phyloP scores from a whole-genome alignment of 345 rosid genomes.

The Linum tenue region DNA sequence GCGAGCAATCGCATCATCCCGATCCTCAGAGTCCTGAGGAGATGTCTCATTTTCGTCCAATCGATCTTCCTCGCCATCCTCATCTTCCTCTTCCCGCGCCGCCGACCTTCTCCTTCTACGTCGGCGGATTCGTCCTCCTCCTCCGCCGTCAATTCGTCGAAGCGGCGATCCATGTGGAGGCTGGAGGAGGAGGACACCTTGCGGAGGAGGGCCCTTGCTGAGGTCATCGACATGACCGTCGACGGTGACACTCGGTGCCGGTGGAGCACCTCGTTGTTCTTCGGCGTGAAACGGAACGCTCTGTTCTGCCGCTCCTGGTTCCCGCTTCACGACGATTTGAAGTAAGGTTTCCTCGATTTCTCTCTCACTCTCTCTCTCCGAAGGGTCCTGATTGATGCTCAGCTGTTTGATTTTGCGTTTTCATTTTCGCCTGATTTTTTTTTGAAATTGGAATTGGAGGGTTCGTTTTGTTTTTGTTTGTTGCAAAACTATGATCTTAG shows the following conservation, averaged over 20 bases:
- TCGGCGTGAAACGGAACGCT: slow-evolving; percentile 54
- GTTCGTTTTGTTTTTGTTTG: neutral
- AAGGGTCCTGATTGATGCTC: neutral
- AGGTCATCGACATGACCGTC: slow-evolving; percentile 47
- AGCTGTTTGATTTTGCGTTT: neutral
- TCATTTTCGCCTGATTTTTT: neutral
- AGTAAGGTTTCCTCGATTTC: slow-evolving; percentile 26
- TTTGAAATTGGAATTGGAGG: neutral
- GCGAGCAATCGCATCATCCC: slow-evolving; percentile 96
- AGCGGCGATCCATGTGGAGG: slow-evolving; percentile 43
- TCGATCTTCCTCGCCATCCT: slow-evolving; percentile 45
- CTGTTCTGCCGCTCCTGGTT: slow-evolving; percentile 87
- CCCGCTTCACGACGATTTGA: slow-evolving; percentile 52
- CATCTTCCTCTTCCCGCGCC: slow-evolving; percentile 59
- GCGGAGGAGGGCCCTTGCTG: slow-evolving; percentile 72
- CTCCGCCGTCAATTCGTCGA: slow-evolving; percentile 28
- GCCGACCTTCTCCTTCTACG: slow-evolving; percentile 26
- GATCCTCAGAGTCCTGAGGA: slow-evolving; percentile 42
- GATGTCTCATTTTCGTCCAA: slow-evolving; percentile 36
- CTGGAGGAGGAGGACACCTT: slow-evolving; percentile 87
- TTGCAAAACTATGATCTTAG: neutral
- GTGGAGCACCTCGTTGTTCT: slow-evolving; percentile 50
- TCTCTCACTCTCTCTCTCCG: too few species aligned
- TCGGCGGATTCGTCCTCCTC: slow-evolving; percentile 20
- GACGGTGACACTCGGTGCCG: slow-evolving; percentile 36